Percentiles rank a stretch among this genome's conserved stretches.
These are phyloP conservation scores for Ilyonectria mors-panacis DNA, from an alignment of 2,329 filamentous ascomycete genomes.

Conservation along the genomic window DNA sequence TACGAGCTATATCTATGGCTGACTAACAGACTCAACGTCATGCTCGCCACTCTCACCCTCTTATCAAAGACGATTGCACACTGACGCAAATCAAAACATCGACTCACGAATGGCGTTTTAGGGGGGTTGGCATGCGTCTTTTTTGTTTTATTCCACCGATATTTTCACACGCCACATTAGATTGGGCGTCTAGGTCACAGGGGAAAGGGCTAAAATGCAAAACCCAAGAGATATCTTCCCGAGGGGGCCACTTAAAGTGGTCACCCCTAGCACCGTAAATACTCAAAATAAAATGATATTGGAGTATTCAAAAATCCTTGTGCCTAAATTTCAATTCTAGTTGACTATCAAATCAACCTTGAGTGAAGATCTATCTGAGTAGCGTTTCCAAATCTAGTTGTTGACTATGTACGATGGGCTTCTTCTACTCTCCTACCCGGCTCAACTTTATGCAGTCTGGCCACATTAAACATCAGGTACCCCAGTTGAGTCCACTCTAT, in stretches of 20 bases:
- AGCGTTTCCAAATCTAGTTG: too few species aligned
- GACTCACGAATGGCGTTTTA: conserved; percentile 49
- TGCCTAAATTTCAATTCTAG: background rate
- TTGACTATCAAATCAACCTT: background rate
- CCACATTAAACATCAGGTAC: background rate
- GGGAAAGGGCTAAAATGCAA: conserved; percentile 30
- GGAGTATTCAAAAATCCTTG: conserved; percentile 23
- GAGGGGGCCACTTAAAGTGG: conserved; percentile 3
- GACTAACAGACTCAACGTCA: conserved; percentile 28
- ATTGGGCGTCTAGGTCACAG: conserved; percentile 23
- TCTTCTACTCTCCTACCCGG: background rate
- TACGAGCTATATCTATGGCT: conserved; percentile 28
- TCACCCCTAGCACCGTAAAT: conserved; percentile 21
- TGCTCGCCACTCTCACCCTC: conserved; percentile 17
- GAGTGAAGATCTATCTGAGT: background rate
- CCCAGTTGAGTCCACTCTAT: background rate
- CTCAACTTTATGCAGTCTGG: background rate
- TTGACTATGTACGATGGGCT: background rate
- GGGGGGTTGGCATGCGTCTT: conserved; percentile 33
- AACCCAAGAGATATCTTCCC: conserved; percentile 16
- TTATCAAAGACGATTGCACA: conserved; percentile 32
- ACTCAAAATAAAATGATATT: conserved; percentile 32
- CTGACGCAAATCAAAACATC: conserved; percentile 43
- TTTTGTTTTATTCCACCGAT: conserved; percentile 37
- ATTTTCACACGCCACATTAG: conserved; percentile 35